Evolutionary conservation across 2,329 filamentous ascomycete genomes (phyloP).

Genomic region (Arachnopeziza araneosa): DNA sequence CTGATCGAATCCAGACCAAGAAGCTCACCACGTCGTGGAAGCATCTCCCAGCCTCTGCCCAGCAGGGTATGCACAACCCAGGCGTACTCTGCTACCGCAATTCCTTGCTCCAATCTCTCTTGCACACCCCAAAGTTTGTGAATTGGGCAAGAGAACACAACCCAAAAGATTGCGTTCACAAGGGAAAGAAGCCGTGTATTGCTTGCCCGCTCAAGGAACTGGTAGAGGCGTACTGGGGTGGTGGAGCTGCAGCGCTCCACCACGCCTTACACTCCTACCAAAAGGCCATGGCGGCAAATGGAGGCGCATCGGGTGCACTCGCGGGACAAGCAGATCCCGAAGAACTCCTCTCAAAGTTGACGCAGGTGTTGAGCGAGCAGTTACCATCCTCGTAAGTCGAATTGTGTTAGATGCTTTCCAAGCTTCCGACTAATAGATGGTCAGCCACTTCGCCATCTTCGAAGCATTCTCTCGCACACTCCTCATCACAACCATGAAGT

Average conservation of each 20-base stretch:
- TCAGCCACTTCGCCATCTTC: constrained; percentile 3
- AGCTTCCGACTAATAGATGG: neutral
- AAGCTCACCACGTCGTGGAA: constrained; percentile 6
- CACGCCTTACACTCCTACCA: neutral
- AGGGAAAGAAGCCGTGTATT: constrained; percentile 1
- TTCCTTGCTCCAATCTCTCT: constrained; percentile 29
- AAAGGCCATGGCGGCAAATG: neutral
- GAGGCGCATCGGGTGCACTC: neutral
- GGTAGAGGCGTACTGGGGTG: constrained; percentile 15
- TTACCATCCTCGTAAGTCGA: constrained; percentile 23
- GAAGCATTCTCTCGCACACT: constrained; percentile 11
- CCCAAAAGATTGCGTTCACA: constrained; percentile 17
- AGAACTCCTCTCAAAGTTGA: constrained; percentile 27
- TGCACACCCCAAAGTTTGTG: constrained; percentile 31
- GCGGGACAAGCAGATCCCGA: constrained; percentile 29
- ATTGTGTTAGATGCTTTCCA: neutral
- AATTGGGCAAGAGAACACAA: constrained; percentile 27
- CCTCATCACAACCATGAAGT: constrained; percentile 3
- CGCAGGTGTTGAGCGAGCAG: constrained; percentile 22
- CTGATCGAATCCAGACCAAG: neutral
- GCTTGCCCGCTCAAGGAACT: constrained; percentile 13
- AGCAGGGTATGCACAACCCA: constrained; percentile 27
- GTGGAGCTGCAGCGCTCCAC: neutral
- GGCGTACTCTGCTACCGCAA: constrained; percentile 30
- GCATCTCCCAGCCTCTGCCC: constrained; percentile 19